phyloP scores from a whole-genome alignment of 768 basidiomycete species.

The Suillus spraguei region DNA sequence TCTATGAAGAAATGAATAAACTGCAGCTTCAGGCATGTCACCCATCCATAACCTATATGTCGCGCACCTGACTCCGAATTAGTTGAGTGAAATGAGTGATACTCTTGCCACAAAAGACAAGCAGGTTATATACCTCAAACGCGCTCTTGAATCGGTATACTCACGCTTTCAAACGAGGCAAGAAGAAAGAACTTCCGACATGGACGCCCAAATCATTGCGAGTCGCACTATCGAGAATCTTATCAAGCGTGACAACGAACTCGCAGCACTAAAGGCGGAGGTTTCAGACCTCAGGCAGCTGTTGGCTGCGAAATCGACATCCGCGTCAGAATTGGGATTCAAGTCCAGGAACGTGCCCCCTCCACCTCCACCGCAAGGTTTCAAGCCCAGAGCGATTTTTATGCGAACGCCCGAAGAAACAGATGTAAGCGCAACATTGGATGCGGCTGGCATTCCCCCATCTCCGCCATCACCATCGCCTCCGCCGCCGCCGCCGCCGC shows the following conservation, averaged over 20 bases:
- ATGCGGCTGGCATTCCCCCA: conserved; percentile 10
- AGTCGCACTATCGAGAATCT: conserved; percentile 70
- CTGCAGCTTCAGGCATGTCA: conserved; percentile 65
- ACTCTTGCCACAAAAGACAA: conserved; percentile 60
- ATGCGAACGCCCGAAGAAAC: background rate
- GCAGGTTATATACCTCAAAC: conserved; percentile 75
- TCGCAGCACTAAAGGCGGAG: conserved; percentile 51
- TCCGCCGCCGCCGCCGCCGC: conserved; percentile 18
- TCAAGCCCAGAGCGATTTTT: conserved; percentile 9
- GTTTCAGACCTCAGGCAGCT: conserved; percentile 53
- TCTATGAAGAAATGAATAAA: conserved; percentile 75
- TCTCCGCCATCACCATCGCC: conserved; percentile 17
- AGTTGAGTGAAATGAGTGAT: conserved; percentile 60
- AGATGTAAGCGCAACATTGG: background rate
- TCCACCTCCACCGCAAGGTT: conserved; percentile 50
- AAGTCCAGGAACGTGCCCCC: conserved; percentile 68
- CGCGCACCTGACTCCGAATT: conserved; percentile 7
- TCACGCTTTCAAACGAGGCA: conserved; percentile 68
- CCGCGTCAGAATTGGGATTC: conserved; percentile 68
- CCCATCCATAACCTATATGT: conserved; percentile 1
- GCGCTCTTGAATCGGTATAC: conserved; percentile 87
- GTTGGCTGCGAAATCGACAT: conserved; percentile 49
- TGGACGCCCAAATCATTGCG: conserved; percentile 72
- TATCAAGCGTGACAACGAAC: conserved; percentile 68
- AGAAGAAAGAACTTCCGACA: conserved; percentile 45